Evolutionary conservation across 208 protist genomes (phyloP).

Genomic region (Naegleria gruberi): DNA sequence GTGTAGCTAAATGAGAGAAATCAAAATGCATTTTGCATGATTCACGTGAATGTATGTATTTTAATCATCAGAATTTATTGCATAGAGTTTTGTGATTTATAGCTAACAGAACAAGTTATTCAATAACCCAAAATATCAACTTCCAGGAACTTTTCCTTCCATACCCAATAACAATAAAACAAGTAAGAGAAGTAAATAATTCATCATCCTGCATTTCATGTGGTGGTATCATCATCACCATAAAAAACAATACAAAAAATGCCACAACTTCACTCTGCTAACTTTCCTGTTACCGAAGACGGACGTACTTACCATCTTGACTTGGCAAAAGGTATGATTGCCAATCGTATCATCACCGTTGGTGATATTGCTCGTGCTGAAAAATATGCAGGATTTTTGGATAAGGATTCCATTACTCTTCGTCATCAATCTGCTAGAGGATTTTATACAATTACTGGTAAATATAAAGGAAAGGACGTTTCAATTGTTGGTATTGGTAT

Average conservation of each 20-base stretch:
- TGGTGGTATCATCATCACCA: background rate
- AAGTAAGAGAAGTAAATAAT: no score
- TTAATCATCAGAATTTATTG: no score
- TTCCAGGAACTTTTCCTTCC: no score
- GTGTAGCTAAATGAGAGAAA: no score
- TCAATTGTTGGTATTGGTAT: constrained; percentile 17
- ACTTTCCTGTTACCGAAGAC: constrained; percentile 3
- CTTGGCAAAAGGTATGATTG: constrained; percentile 22
- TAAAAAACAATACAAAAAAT: background rate
- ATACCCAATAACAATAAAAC: no score
- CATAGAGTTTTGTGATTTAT: no score
- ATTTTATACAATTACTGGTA: constrained; percentile 20
- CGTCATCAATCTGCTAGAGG: constrained; percentile 17
- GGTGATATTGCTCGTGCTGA: constrained; percentile 26
- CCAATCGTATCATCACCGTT: constrained; percentile 21
- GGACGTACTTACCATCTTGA: constrained; percentile 30
- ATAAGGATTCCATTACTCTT: background rate
- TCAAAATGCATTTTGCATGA: no score
- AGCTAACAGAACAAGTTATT: no score
- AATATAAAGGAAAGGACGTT: background rate
- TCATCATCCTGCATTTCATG: no score
- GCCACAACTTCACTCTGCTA: background rate
- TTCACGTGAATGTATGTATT: no score
- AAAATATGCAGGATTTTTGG: constrained; percentile 24
- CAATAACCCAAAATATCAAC: no score